Evolutionary conservation across 371 early-diverging fungal species (phyloP), one percentile per base, ranked within the genome.

Genomic region (Chytridium lagenaria): DNA sequence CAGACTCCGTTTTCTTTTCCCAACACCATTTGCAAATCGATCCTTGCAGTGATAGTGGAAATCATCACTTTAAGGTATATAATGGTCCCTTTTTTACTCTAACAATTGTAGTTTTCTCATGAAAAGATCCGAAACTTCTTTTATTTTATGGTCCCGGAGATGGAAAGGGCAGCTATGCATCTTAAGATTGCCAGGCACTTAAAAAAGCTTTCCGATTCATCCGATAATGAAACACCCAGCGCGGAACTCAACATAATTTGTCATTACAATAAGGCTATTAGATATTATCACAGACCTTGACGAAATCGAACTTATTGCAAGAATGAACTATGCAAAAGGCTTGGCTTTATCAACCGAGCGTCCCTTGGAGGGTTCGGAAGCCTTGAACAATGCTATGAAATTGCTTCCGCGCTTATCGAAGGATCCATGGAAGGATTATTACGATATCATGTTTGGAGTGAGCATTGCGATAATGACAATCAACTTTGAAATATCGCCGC

Each of bases 391-490:
- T 44, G 44, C 44, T 12, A 44, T 19, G 19, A 44, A 44, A 44
- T 19, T 44, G 7, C 7, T 44, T 12, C 19, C 44, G 19, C 44
- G 44, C 12, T 12, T 44, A 44, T 44, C 44, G 7, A 55, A 44
- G 15, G 28, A n/a, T 26, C 40, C 44, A 39, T 76, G 73, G 69
- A 28, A 28, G 12, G 22, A 33, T 7, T 68, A 69, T 55, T 75
- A 67, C 52, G 59, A 67, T 5, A 51, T 68, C 10, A 7, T 59
- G n/a, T 80, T 75, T 55, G 63, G 61, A 23, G 30, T 69, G 26
- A 74, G 75, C 19, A 31, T 64, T 10, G 63, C 63, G 5, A 5
- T 74, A 26, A 73, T 72, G 15, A 71, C 77, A 61, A 65, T 77
- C 31, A 28, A 50, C 57, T 59, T 77, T 55, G 68, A 44, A 12